These are phyloP conservation scores for Malania oleifera DNA, from an alignment of 164 flowering plant species.

Conservation along the genomic window DNA sequence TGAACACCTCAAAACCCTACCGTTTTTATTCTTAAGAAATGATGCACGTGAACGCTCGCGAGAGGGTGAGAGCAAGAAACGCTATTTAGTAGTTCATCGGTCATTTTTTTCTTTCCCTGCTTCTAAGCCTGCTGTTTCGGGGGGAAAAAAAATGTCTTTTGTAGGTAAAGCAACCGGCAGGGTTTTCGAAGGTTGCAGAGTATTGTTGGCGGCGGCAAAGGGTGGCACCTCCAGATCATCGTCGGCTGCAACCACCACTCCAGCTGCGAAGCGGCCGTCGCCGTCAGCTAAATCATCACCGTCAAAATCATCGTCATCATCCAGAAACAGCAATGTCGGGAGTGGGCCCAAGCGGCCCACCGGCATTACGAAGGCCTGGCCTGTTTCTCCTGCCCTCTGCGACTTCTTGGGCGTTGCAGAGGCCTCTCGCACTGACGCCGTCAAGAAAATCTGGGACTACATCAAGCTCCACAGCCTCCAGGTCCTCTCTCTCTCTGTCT, in stretches of 20 bases:
- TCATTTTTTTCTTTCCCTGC: no score
- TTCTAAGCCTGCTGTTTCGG: no score
- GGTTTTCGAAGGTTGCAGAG: slow-evolving; percentile 24
- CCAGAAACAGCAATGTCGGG: no score
- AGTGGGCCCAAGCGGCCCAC: background rate
- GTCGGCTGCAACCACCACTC: slow-evolving; percentile 11
- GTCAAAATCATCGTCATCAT: background rate
- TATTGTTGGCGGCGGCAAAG: slow-evolving; percentile 24
- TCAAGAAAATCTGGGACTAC: slow-evolving; percentile 71
- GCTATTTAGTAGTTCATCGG: no score
- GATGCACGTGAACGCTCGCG: no score
- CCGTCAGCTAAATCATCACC: background rate
- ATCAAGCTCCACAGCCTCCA: slow-evolving; percentile 68
- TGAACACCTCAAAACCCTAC: no score
- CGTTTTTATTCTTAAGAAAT: no score
- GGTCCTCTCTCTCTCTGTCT: slow-evolving; percentile 25
- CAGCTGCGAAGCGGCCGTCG: slow-evolving; percentile 3
- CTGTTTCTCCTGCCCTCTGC: slow-evolving; percentile 47
- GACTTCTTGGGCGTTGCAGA: slow-evolving; percentile 47
- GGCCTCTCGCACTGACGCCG: slow-evolving; percentile 50
- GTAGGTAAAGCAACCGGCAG: no score
- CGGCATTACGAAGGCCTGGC: slow-evolving; percentile 29
- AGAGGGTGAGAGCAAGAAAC: no score
- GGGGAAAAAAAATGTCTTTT: no score
- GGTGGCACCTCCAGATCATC: background rate